These are phyloP conservation scores for Chlamydomonas sp. DNA, from an alignment of 139 green algal genomes.

Conservation along the genomic window DNA sequence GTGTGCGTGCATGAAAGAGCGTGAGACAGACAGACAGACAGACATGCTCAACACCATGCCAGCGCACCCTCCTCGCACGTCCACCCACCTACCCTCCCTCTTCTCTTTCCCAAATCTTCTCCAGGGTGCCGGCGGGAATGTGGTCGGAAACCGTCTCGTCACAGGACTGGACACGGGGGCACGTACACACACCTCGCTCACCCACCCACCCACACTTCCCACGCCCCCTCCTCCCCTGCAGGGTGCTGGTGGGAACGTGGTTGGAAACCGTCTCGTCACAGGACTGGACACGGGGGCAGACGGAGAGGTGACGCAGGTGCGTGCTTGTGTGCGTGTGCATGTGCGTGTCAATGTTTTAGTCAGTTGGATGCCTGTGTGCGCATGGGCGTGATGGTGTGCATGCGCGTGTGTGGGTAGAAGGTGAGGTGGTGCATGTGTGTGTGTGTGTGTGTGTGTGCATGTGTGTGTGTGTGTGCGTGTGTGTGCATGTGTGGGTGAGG, in stretches of 20 bases:
- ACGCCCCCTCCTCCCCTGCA: too few relatives aligned
- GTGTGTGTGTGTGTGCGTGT: not conserved
- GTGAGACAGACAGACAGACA: too few relatives aligned
- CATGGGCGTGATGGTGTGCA: slow-evolving; percentile 8
- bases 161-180: slow-evolving; percentile 37
- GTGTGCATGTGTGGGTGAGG: not conserved
- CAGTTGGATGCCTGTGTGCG: slow-evolving; percentile 12
- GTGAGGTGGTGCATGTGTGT: not conserved
- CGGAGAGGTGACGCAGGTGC: slow-evolving; percentile 28
- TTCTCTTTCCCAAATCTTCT: too few relatives aligned
- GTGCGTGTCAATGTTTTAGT: too few relatives aligned
- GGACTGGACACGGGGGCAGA: slow-evolving; percentile 30
- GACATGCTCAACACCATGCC: too few relatives aligned
- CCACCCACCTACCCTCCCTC: too few relatives aligned
- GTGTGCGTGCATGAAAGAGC: too few relatives aligned
- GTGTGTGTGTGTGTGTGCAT: not conserved
- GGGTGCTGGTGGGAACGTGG: slow-evolving; percentile 20
- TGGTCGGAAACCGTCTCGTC: slow-evolving; percentile 52
- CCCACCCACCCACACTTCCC: too few relatives aligned
- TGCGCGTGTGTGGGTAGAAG: not conserved
- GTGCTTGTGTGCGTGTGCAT: too few relatives aligned
- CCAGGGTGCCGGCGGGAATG: slow-evolving; percentile 11
- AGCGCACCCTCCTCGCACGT: too few relatives aligned
- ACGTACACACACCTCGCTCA: too few relatives aligned
- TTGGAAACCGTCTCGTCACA: slow-evolving; percentile 54